Conservation (phyloP, 192 early-diverging fungal species). For the Coemansia erecta region DNA sequence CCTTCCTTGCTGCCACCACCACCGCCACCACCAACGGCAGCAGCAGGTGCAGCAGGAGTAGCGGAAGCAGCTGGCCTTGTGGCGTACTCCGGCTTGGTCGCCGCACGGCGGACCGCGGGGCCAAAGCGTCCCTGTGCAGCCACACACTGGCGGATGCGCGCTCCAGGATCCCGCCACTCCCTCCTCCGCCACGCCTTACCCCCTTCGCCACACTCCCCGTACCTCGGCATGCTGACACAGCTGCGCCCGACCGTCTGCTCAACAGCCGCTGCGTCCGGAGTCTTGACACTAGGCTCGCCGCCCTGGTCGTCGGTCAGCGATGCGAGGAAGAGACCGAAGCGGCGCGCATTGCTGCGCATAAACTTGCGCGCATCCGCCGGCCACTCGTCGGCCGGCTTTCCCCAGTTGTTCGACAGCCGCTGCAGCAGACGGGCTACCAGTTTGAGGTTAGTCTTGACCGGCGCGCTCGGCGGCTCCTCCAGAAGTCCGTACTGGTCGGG, state of each 20-base stretch:
- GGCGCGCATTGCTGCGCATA: slow-evolving; percentile 25
- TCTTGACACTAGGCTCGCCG: no score
- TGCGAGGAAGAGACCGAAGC: slow-evolving; percentile 29
- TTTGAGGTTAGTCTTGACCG: slow-evolving; percentile 39
- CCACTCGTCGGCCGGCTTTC: slow-evolving; percentile 40
- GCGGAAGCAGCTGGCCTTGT: no score
- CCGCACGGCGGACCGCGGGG: no score
- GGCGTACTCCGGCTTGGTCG: no score
- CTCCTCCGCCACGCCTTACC: no score
- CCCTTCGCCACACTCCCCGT: no score
- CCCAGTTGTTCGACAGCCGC: slow-evolving; percentile 42
- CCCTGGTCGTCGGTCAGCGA: slow-evolving; percentile 19
- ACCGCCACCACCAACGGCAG: no score
- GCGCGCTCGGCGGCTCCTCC: slow-evolving; percentile 11
- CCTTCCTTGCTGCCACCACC: not conserved
- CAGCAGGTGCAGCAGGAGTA: no score
- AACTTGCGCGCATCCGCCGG: slow-evolving; percentile 37
- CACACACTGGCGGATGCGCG: no score
- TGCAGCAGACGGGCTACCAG: slow-evolving; percentile 43
- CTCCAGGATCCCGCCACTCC: not conserved
- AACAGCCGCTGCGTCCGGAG: not conserved
- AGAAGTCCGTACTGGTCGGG: slow-evolving; percentile 42
- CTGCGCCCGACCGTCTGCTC: no score
- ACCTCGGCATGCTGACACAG: no score
- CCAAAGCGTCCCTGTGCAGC: no score